phyloP scores from a whole-genome alignment of 805 yeast species.

The Candida coquimbonensis region DNA sequence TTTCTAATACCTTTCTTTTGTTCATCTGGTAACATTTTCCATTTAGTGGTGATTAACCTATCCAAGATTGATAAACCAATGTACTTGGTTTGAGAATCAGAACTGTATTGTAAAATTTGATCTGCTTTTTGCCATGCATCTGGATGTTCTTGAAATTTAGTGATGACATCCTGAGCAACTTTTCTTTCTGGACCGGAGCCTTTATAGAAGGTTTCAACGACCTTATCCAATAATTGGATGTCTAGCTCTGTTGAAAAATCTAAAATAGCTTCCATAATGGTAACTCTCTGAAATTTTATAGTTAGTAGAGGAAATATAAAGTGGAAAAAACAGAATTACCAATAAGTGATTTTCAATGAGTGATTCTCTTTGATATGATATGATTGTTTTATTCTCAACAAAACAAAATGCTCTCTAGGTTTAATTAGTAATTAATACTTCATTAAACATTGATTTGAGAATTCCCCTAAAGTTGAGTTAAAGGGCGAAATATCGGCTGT shows the following conservation, averaged over 20 bases:
- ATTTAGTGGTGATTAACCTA: slow-evolving; percentile 80
- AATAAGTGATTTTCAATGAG: background rate
- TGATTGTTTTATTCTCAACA: too few relatives aligned
- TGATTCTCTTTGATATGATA: too few relatives aligned
- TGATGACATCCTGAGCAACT: slow-evolving; percentile 63
- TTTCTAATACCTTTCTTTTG: slow-evolving; percentile 92
- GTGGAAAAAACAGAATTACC: background rate
- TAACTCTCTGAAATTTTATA: background rate
- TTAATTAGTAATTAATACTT: too few relatives aligned
- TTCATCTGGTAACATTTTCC: slow-evolving; percentile 87
- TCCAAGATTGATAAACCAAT: slow-evolving; percentile 88
- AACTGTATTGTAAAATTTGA: slow-evolving; percentile 70
- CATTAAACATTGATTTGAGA: too few relatives aligned
- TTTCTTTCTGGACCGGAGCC: slow-evolving; percentile 66
- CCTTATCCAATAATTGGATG: slow-evolving; percentile 68
- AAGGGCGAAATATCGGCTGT: too few relatives aligned
- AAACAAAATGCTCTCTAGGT: too few relatives aligned
- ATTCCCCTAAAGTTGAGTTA: too few relatives aligned
- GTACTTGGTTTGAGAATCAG: slow-evolving; percentile 82
- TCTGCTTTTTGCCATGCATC: slow-evolving; percentile 96
- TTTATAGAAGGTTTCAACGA: slow-evolving; percentile 77
- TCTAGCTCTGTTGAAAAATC: slow-evolving; percentile 85
- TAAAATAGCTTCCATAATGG: slow-evolving; percentile 75
- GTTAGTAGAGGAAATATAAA: slow-evolving; percentile 5
- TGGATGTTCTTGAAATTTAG: slow-evolving; percentile 85